Percentiles rank a stretch among this genome's conserved stretches.
These are phyloP conservation scores for Leucogyrophana mollusca DNA, from an alignment of 768 basidiomycete genomes.

Conservation along the genomic window DNA sequence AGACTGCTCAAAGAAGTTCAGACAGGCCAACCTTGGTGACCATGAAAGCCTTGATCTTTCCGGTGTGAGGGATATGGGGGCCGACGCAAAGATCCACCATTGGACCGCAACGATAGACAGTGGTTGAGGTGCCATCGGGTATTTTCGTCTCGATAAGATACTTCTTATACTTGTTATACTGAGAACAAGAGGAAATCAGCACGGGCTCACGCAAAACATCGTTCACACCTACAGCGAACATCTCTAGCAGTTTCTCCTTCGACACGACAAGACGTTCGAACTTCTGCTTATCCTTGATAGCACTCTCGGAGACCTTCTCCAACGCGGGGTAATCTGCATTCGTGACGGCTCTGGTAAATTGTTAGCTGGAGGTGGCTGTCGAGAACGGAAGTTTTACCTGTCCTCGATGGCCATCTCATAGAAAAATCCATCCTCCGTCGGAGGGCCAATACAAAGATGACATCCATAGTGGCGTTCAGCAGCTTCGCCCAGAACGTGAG, in stretches of 20 bases:
- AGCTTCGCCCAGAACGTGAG: slow-evolving; percentile 96
- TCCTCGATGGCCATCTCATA: slow-evolving; percentile 96
- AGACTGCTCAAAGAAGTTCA: neutral
- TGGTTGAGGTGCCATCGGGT: slow-evolving; percentile 93
- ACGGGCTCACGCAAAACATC: too few relatives aligned
- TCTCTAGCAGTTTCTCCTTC: slow-evolving; percentile 93
- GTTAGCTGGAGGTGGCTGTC: neutral
- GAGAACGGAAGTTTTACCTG: slow-evolving; percentile 40
- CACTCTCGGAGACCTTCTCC: slow-evolving; percentile 84
- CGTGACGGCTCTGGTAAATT: slow-evolving; percentile 59
- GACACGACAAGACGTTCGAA: slow-evolving; percentile 93
- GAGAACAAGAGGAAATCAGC: slow-evolving; percentile 9
- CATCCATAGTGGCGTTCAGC: slow-evolving; percentile 96
- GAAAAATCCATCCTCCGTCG: slow-evolving; percentile 98
- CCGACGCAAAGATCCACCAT: slow-evolving; percentile 98
- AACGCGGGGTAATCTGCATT: slow-evolving; percentile 83
- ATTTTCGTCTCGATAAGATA: slow-evolving; percentile 95
- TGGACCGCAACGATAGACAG: slow-evolving; percentile 97
- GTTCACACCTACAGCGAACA: slow-evolving; percentile 86
- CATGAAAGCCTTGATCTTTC: slow-evolving; percentile 96
- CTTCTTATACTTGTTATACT: slow-evolving; percentile 99
- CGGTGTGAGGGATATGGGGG: slow-evolving; percentile 97
- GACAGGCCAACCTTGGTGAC: slow-evolving; percentile 74
- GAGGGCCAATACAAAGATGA: slow-evolving; percentile 95
- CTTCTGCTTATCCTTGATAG: slow-evolving; percentile 95